These are phyloP conservation scores for Phytophthora vignae DNA, from an alignment of 352 stramenopile species.

Conservation along the genomic window DNA sequence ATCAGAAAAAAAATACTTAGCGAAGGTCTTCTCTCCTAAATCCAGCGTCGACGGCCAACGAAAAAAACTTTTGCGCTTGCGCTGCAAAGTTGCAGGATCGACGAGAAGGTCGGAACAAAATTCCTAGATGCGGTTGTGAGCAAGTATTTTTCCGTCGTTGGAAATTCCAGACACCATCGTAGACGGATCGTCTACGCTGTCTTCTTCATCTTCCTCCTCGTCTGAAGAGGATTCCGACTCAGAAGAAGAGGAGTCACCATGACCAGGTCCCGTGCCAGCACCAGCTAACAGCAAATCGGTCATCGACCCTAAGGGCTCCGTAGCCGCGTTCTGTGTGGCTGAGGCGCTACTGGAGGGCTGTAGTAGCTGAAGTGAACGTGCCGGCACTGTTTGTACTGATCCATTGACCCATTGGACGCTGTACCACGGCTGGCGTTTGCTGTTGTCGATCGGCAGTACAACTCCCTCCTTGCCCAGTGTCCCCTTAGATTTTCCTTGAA, in stretches of 20 bases:
- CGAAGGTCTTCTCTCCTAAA: constrained; percentile 5
- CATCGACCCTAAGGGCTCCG: not conserved
- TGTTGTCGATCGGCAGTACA: not conserved
- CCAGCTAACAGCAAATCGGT: not conserved
- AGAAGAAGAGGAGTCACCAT: not conserved
- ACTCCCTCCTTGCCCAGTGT: not conserved
- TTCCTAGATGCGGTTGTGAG: not conserved
- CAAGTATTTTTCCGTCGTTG: constrained; percentile 1
- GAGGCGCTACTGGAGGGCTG: not conserved
- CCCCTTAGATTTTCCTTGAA: not conserved
- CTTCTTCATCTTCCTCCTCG: not conserved
- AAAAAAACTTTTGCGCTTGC: not conserved
- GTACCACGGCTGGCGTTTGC: not conserved
- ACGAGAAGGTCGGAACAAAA: not conserved
- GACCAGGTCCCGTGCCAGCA: not conserved
- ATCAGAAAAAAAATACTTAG: constrained; percentile 8
- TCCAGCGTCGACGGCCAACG: not conserved
- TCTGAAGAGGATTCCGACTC: constrained; percentile 1
- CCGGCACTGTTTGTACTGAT: not conserved
- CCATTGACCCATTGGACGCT: not conserved
- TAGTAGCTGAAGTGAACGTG: not conserved
- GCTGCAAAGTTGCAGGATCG: not conserved
- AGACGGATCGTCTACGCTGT: not conserved
- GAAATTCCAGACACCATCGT: not conserved
- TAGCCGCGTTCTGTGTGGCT: not conserved